Base-by-base conservation (phyloP, 2,329 filamentous ascomycete species). In the Curvularia lunata region DNA sequence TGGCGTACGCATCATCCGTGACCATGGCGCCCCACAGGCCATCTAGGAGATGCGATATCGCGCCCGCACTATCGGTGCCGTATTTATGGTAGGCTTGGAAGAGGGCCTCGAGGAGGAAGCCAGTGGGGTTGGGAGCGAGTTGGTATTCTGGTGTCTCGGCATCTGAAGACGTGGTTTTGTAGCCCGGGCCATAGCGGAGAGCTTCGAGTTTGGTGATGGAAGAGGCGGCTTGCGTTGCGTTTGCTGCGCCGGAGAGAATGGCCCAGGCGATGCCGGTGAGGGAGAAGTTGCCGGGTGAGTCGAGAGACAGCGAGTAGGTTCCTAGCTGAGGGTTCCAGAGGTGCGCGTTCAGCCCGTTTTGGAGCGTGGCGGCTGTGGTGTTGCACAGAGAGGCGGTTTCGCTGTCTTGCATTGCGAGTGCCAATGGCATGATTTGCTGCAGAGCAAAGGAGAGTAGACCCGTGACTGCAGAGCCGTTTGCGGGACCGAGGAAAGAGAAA, bases 1-100 rank as follows among this genome's bases (percentile, higher is more conserved):
- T 77, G 23, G 69, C 69, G 55, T 75, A 76, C 30, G 69, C 54
- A 5, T 73, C 54, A 27, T 79, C 68, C 4, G 61, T 69, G 0
- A 81, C 59, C 80, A 82, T 82, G 3, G 72, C 69, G 2, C 71
- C 68, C 80, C 80, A 82, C 12, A 81, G 68, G 6, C 65, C 68
- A 25, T 75, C 65, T 0, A 82, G 67, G 1, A 82, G 67, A 21
- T 72, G 63, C 2, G 59, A 65, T 0, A 68, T 56, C 3, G 66
- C 61, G 4, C 32, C 4, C 3, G 52, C 52, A 38, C 54, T 61
- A 8, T 62, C 52, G 16, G 19, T 41, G 9, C 41, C 47, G 32
- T 54, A 54, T 4, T 71, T 13, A 61, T 65, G 48, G 66, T 50
- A 69, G 3, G 69, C 58, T 38, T 69, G 58, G 28, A 70, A 66